Conservation (phyloP, 306 rosid genomes). For the Fragaria vesca region DNA sequence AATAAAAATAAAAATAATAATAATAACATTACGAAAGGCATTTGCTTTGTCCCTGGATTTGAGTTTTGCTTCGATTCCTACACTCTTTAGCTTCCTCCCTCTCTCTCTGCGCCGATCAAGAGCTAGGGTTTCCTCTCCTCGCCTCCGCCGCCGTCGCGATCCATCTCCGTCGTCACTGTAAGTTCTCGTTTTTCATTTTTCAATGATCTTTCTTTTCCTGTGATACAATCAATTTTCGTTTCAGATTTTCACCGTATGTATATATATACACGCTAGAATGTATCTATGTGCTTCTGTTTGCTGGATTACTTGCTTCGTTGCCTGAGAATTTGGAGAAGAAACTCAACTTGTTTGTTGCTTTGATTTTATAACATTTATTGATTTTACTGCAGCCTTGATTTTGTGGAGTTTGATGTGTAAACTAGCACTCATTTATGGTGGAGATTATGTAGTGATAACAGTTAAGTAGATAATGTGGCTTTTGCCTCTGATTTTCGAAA, state of each 20-base stretch:
- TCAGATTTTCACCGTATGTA: not conserved
- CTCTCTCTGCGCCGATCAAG: conserved; percentile 26
- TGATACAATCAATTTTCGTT: not conserved
- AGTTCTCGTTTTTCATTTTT: conserved; percentile 22
- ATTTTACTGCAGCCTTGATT: not conserved
- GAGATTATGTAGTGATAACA: not conserved
- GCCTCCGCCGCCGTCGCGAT: conserved; percentile 15
- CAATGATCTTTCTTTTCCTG: not conserved
- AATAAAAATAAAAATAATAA: not conserved
- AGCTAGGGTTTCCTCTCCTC: conserved; percentile 55
- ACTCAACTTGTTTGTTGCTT: not conserved
- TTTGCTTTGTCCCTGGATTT: conserved; percentile 30
- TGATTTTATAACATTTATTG: not conserved
- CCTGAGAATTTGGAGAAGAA: conserved; percentile 12
- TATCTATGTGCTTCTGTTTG: not conserved
- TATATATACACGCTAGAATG: not conserved
- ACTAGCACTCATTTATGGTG: not conserved
- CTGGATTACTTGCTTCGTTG: conserved; percentile 11
- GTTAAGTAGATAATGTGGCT: not conserved
- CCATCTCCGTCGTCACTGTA: conserved; percentile 45
- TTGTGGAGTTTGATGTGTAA: not conserved
- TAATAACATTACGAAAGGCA: not conserved
- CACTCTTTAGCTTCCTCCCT: conserved; percentile 13
- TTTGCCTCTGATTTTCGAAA: conserved; percentile 4
- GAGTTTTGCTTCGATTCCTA: conserved; percentile 25